Evolutionary conservation across 2,329 filamentous ascomycete genomes (phyloP).

Genomic region (Moelleriella libera): DNA sequence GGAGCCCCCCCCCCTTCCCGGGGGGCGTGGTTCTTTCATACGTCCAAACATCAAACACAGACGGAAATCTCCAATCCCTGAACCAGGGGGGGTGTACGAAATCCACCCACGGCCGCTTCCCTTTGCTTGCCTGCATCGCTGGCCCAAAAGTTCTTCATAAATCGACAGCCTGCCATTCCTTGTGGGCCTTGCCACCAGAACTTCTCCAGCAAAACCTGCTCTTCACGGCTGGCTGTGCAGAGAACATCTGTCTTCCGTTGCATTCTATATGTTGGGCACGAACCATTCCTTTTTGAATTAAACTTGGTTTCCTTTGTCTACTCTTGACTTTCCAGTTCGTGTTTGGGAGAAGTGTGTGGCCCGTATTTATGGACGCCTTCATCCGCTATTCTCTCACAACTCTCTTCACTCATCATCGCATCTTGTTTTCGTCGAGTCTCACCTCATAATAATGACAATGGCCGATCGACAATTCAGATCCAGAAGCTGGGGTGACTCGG

Average conservation of each 20-base stretch:
- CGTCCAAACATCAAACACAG: not conserved
- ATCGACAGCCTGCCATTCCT: not conserved
- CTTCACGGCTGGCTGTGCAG: constrained; percentile 2
- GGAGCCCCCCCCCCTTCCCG: not conserved
- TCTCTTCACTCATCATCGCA: not conserved
- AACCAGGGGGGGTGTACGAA: not conserved
- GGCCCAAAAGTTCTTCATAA: not conserved
- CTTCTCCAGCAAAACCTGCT: not conserved
- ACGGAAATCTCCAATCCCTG: not conserved
- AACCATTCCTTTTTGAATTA: not conserved
- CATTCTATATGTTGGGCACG: not conserved
- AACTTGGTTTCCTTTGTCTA: not conserved
- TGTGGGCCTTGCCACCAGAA: constrained; percentile 1
- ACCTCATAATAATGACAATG: not conserved
- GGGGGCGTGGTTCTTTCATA: not conserved
- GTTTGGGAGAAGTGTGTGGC: not conserved
- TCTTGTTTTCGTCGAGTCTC: not conserved
- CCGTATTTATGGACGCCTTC: not conserved
- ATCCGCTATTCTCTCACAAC: not conserved
- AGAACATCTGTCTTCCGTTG: not conserved
- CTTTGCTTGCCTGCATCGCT: not conserved
- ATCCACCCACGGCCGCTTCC: not conserved
- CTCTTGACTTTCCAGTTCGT: not conserved
- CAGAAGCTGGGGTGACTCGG: constrained; percentile 3
- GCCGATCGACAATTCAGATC: not conserved